Evolutionary conservation across 805 yeast species (phyloP), one percentile per base, ranked within the genome.

Genomic region (Wickerhamomyces bovis): DNA sequence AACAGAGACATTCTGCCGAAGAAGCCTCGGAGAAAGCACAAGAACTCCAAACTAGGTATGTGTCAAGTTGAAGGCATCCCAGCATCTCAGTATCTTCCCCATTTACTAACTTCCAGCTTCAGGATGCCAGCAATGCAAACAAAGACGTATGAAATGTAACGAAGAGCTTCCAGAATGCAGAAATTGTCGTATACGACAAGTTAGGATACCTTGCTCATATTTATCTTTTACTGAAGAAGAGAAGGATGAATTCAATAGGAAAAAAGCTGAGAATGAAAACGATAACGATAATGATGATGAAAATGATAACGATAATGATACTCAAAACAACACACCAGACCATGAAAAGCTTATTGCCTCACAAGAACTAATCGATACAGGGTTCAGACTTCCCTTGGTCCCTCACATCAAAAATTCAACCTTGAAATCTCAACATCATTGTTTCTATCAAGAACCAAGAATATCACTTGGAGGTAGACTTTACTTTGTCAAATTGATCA

Each of bases 61-160:
- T 54, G 15, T 3, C 23, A 36, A 13, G n/a, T n/a, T n/a, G n/a
- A n/a, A n/a, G n/a, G n/a, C n/a, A n/a, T n/a, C n/a, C n/a, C n/a
- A n/a, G n/a, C n/a, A n/a, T n/a, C n/a, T n/a, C n/a, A n/a, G n/a
- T 8, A 22, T 22, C 23, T 25, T 25, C 10, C 10, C 13, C 18
- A 35, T 7, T 13, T 30, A 48, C 56, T 53, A 55, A 53, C 52
- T 25, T 21, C 15, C 11, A 12, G 9, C 16, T 4, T 11, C 13
- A 52, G 80, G 80, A 8, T 75, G 80, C 50, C 69, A 73, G 2
- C 76, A 77, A 20, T 75, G 80, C 53, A 75, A 75, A 44, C 73
- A 71, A 47, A 64, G 80, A 47, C 62, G 80, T 38, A 75, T 75
- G 58, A 75, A 75, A 51, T 75, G 80, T 57, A 76, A 72, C 54